Base-by-base conservation (phyloP, 495 filamentous ascomycete genomes). In the Xylaria palmicola region DNA sequence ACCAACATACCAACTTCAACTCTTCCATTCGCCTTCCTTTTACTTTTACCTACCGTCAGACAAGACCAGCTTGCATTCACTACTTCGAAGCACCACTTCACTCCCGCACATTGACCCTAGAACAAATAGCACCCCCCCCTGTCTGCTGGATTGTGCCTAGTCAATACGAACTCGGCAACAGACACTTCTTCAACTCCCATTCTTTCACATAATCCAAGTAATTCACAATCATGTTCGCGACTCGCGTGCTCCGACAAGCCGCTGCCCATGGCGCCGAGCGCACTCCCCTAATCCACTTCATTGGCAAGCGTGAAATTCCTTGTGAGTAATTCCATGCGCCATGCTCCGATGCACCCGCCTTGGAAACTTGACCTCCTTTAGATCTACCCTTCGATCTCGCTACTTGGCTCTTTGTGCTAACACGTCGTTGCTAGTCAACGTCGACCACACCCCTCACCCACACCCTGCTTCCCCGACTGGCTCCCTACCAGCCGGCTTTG, bases 211-310 rank as follows among this genome's bases (percentile, higher is more conserved):
- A 24, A 4, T 19, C 1, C 13, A 19, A 24, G 41, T 60, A 60
- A 44, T 36, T 4, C 24, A 34, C 36, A 2, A 78, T 64, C 59
- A 84, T 93, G 88, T 86, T 81, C 69, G 78, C 84, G 60, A 89
- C 91, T 60, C 77, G 79, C 68, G 82, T 77, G 65, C 81, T 93
- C 59, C 84, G 86, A 68, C 85, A 85, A 72, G 86, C 85, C 66
- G 83, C 85, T 65, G 77, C 79, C 56, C 75, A 82, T 66, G 39
- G 47, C 13, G 79, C 77, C 60, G 81, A 84, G 73, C 88, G 90
- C 62, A 88, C 84, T 40, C 91, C 91, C 53, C 77, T 96, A 75
- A 98, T 98, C 71, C 86, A 88, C 63, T 98, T 98, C 79, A 64
- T 98, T 45, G 94, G 94, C 71, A 94, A 92, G 81, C 88, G 94